Conservation (phyloP, 371 early-diverging fungal genomes). For the Lichtheimia corymbifera region DNA sequence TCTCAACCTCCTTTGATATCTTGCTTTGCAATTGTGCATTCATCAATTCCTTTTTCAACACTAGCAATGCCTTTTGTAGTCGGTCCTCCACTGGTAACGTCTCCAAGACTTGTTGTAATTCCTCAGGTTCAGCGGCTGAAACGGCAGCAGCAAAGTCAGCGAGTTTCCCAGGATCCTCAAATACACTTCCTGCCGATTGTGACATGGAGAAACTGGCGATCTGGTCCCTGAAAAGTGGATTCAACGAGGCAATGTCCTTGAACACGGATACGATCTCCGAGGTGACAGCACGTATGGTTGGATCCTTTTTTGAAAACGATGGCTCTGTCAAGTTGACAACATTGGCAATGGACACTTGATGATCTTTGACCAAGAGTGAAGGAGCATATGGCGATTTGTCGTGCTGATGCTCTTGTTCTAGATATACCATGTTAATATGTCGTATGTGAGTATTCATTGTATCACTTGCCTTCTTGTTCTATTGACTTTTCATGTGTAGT, state of each 20-base stretch:
- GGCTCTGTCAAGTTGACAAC: conserved; percentile 87
- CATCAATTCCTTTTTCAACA: conserved; percentile 94
- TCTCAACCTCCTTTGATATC: conserved; percentile 94
- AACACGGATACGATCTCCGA: conserved; percentile 94
- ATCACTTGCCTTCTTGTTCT: too few relatives aligned
- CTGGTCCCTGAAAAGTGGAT: conserved; percentile 95
- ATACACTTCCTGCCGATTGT: conserved; percentile 92
- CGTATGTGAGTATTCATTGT: too few relatives aligned
- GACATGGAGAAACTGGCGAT: conserved; percentile 94
- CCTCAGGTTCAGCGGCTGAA: conserved; percentile 84
- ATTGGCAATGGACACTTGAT: conserved; percentile 79
- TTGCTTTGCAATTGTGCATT: conserved; percentile 96
- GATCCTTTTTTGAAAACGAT: conserved; percentile 82
- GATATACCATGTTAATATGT: too few relatives aligned
- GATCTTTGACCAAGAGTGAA: conserved; percentile 65
- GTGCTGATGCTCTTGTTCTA: conserved; percentile 18
- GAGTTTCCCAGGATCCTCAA: conserved; percentile 91
- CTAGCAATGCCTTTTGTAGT: conserved; percentile 86
- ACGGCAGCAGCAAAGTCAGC: conserved; percentile 98
- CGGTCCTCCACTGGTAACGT: conserved; percentile 87
- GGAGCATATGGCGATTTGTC: conserved; percentile 37
- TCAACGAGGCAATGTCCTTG: conserved; percentile 91
- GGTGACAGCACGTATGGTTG: conserved; percentile 90
- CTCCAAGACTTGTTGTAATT: conserved; percentile 92
- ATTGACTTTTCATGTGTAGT: neutral